Evolutionary conservation across 768 basidiomycete genomes (phyloP).

Genomic region (Lentinula aciculospora): DNA sequence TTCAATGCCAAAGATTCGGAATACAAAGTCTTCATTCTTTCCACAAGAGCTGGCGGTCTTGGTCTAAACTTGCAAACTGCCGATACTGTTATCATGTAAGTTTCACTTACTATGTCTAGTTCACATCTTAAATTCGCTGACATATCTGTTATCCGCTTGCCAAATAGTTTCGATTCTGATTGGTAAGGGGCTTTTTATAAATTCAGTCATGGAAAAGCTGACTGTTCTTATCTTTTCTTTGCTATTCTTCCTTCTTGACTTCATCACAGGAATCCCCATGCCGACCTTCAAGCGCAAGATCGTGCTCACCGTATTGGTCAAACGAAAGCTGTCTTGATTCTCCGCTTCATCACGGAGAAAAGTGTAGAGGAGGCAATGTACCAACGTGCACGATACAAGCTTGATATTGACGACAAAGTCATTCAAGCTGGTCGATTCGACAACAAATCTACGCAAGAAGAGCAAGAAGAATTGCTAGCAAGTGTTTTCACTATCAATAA

Average conservation of each 20-base stretch:
- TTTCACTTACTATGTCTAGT: conserved; percentile 10
- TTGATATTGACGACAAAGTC: conserved; percentile 98
- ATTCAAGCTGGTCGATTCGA: conserved; percentile 99
- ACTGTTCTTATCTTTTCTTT: conserved; percentile 13
- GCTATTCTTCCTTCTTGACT: no score
- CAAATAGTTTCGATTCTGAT: conserved; percentile 68
- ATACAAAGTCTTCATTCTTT: conserved; percentile 88
- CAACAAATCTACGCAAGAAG: conserved; percentile 96
- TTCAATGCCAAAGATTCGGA: conserved; percentile 91
- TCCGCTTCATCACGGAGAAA: conserved; percentile 96
- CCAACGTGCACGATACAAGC: conserved; percentile 89
- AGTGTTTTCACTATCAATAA: conserved; percentile 18
- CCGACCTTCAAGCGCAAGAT: conserved; percentile 98
- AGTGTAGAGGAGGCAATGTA: conserved; percentile 99
- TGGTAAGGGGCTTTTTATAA: conserved; percentile 33
- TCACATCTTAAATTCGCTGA: conserved; percentile 1
- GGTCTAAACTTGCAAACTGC: conserved; percentile 95
- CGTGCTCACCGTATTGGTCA: conserved; percentile 99
- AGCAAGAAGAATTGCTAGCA: conserved; percentile 93
- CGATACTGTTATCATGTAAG: conserved; percentile 93
- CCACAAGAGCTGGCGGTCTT: conserved; percentile 89
- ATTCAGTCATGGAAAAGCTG: neutral
- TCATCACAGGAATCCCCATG: conserved; percentile 83
- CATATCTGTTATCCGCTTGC: conserved; percentile 10
- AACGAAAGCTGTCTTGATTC: conserved; percentile 94